Evolutionary conservation across 805 yeast genomes (phyloP).

Genomic region (Metschnikowia colocasiae): DNA sequence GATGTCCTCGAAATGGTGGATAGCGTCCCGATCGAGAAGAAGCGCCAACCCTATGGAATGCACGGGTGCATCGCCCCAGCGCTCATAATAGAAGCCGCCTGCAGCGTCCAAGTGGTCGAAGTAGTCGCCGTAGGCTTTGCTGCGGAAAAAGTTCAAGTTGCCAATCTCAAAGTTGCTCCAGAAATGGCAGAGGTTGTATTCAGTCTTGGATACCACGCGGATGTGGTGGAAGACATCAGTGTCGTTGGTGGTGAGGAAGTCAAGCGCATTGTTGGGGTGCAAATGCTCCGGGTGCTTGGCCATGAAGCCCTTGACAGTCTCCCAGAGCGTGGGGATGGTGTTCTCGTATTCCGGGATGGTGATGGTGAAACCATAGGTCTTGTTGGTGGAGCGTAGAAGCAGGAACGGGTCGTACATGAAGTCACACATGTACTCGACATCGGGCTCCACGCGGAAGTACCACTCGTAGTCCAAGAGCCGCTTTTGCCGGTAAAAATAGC

Average conservation of each 20-base stretch:
- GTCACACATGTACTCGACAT: slow-evolving; percentile 53
- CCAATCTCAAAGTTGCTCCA: slow-evolving; percentile 65
- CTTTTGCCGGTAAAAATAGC: slow-evolving; percentile 50
- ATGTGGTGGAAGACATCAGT: slow-evolving; percentile 21
- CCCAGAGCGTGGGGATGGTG: slow-evolving; percentile 53
- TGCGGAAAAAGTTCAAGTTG: slow-evolving; percentile 47
- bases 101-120: slow-evolving; percentile 45
- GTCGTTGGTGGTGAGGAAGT: slow-evolving; percentile 46
- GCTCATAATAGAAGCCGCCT: slow-evolving; percentile 55
- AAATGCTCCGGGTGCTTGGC: slow-evolving; percentile 41
- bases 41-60: slow-evolving; percentile 37
- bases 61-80: slow-evolving; percentile 59
- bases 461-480: slow-evolving; percentile 46
- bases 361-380: slow-evolving; percentile 49
- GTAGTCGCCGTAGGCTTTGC: slow-evolving; percentile 42
- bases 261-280: slow-evolving; percentile 45
- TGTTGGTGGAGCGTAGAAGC: slow-evolving; percentile 39
- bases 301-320: slow-evolving; percentile 45
- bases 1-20: slow-evolving; percentile 44
- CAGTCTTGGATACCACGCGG: slow-evolving; percentile 12
- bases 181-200: slow-evolving; percentile 74
- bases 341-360: slow-evolving; percentile 51
- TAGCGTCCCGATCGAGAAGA: slow-evolving; percentile 32
- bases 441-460: slow-evolving; percentile 62
- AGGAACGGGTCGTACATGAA: slow-evolving; percentile 54